These are phyloP conservation scores for Triticum monococcum DNA, from an alignment of 176 grass and related monocot genomes.

Conservation along the genomic window DNA sequence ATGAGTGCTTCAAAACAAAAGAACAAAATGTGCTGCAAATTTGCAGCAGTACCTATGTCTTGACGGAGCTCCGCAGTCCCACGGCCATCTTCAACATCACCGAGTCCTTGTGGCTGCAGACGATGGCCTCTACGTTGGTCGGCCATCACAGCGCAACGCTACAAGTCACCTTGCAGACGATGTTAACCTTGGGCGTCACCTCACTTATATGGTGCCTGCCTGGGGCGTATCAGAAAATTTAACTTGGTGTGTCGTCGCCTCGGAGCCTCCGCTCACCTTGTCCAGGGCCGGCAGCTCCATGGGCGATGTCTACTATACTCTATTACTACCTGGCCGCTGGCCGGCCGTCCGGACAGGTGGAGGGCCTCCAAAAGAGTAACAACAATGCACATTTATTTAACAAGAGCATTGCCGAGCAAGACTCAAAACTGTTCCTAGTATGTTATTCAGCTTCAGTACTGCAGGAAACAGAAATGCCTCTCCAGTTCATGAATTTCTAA, in stretches of 20 bases:
- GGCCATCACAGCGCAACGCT: background rate
- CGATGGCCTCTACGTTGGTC: conserved; percentile 16
- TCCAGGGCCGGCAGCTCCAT: background rate
- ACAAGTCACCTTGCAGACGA: background rate
- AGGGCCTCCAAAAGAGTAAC: background rate
- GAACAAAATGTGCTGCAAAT: background rate
- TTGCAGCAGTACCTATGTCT: background rate
- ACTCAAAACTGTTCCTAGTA: background rate
- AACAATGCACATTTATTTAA: background rate
- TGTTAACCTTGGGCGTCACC: background rate
- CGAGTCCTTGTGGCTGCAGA: background rate
- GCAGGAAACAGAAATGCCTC: background rate
- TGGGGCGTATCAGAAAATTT: background rate
- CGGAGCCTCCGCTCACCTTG: background rate
- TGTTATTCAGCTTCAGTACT: conserved; percentile 22
- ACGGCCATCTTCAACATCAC: background rate
- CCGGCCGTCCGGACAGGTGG: conserved; percentile 13
- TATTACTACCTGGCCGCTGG: background rate
- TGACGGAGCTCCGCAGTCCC: background rate
- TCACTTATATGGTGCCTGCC: background rate
- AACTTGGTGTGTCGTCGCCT: background rate
- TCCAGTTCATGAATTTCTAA: conserved; percentile 20
- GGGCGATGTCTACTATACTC: background rate
- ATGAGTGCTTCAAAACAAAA: too few relatives aligned
- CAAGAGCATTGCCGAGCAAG: background rate